Conservation (phyloP, 768 basidiomycete genomes). For the Naganishia antarctica region DNA sequence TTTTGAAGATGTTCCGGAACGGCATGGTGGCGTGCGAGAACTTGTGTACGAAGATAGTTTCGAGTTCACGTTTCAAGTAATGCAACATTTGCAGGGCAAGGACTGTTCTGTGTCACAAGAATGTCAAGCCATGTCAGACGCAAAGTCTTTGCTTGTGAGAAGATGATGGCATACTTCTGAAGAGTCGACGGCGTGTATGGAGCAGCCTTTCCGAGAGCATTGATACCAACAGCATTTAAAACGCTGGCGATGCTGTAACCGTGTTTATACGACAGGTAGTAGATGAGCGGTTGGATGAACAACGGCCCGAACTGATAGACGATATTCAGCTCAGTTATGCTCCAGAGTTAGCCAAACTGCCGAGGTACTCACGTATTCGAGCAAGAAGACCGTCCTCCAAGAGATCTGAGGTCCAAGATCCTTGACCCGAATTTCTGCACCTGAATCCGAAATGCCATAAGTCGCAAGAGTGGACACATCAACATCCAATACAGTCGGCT, state of each 20-base stretch:
- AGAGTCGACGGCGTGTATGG: constrained; percentile 33
- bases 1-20: constrained; percentile 73
- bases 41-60: constrained; percentile 88
- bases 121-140: constrained; percentile 54
- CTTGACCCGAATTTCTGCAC: constrained; percentile 69
- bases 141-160: constrained; percentile 22
- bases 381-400: constrained; percentile 81
- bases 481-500: constrained; percentile 55
- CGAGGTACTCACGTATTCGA: constrained; percentile 80
- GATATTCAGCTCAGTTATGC: too few relatives aligned
- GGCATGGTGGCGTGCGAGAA: constrained; percentile 97
- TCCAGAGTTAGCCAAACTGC: too few relatives aligned
- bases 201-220: constrained; percentile 4
- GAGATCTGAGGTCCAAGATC: constrained; percentile 85
- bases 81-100: constrained; percentile 70
- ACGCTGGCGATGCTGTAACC: constrained; percentile 53
- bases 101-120: constrained; percentile 44
- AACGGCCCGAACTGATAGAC: constrained; percentile 86
- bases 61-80: constrained; percentile 84
- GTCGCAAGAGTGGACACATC: constrained; percentile 62
- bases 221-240: constrained; percentile 6
- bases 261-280: constrained; percentile 72
- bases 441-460: constrained; percentile 57
- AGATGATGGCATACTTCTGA: constrained; percentile 40
- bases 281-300: constrained; percentile 79